Evolutionary conservation across 768 basidiomycete species (phyloP).

Genomic region (Boletus pseudo-olivaceus): DNA sequence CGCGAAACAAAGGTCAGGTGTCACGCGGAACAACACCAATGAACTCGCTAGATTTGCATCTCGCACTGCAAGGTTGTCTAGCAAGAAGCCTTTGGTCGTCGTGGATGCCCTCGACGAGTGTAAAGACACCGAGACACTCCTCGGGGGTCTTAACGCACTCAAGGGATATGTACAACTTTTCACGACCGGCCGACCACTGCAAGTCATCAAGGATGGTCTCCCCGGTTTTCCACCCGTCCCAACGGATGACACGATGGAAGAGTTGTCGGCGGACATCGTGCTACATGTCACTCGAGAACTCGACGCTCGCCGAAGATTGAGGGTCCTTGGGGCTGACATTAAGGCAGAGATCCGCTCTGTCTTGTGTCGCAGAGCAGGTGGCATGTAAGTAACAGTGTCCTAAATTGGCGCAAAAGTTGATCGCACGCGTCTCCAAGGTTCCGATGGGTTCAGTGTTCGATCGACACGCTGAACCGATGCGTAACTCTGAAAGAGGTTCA

Average conservation of each 20-base stretch:
- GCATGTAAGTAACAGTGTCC: background rate
- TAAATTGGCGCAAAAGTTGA: background rate
- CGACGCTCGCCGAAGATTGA: background rate
- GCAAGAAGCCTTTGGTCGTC: background rate
- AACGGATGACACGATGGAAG: background rate
- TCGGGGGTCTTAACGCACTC: background rate
- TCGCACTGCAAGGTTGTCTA: background rate
- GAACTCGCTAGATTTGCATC: background rate
- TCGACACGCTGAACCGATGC: background rate
- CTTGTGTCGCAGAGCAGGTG: background rate
- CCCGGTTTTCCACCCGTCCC: background rate
- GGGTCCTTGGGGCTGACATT: background rate
- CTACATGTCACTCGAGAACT: background rate
- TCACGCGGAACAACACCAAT: background rate
- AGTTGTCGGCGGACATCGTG: background rate
- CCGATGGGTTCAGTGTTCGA: background rate
- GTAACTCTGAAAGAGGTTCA: background rate
- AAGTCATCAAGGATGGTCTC: background rate
- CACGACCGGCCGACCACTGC: background rate
- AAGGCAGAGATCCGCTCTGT: background rate
- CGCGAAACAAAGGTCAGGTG: background rate
- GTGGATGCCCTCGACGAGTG: background rate
- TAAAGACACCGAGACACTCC: background rate
- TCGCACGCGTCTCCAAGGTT: background rate
- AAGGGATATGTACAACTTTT: background rate